These are phyloP conservation scores for Euphorbia corollata DNA, from an alignment of 441 rosid genomes.

Conservation along the genomic window DNA sequence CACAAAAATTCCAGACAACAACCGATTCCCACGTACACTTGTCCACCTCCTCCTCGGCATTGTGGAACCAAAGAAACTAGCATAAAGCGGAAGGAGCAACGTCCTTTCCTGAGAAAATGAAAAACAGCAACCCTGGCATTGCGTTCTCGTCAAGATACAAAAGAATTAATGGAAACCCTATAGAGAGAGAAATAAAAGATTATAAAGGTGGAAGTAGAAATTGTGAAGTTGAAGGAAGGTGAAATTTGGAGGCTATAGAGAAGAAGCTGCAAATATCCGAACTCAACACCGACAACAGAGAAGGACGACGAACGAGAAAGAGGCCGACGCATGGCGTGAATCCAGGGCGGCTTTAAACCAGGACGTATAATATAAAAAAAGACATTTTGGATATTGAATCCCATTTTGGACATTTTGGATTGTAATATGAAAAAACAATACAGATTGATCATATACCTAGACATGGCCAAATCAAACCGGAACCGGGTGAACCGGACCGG, in stretches of 20 bases:
- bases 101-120: constrained; percentile 19
- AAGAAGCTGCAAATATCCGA: constrained; percentile 29
- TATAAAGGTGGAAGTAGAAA: background rate
- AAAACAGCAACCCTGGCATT: constrained; percentile 1
- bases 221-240: constrained; percentile 19
- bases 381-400: too few relatives aligned
- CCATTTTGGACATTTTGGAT: too few relatives aligned
- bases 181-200: background rate
- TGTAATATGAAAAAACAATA: too few relatives aligned
- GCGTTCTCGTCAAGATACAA: constrained; percentile 8
- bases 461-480: too few relatives aligned
- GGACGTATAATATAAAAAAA: background rate
- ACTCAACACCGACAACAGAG: constrained; percentile 61
- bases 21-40: constrained; percentile 49
- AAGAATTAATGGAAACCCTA: background rate
- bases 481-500: too few relatives aligned
- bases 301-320: background rate
- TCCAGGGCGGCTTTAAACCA: constrained; percentile 14
- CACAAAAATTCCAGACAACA: constrained; percentile 25
- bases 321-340: constrained; percentile 19
- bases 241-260: constrained; percentile 20
- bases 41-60: constrained; percentile 9
- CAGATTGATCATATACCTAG: too few relatives aligned
- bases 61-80: constrained; percentile 17
- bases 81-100: constrained; percentile 18